Evolutionary conservation across 768 basidiomycete genomes (phyloP), one percentile per base, ranked within the genome.

Genomic region (Lactarius psammicola): DNA sequence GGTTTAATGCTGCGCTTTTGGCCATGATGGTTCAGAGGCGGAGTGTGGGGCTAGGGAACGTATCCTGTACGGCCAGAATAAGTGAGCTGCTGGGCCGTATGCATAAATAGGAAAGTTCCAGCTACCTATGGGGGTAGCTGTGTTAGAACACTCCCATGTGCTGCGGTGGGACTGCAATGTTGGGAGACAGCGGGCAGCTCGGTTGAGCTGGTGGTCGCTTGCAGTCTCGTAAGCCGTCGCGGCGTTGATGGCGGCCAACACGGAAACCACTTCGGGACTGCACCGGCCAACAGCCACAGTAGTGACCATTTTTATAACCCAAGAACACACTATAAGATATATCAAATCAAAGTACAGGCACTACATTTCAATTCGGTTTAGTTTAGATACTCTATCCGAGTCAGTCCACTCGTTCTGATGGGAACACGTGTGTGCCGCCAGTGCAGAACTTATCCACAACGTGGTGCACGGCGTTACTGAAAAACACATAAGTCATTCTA

Each of bases 1-100:
- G 90, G 76, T 92, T 92, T 71, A 92, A 79, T 66, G 88, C 82
- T 72, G 84, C 87, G 72, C 86, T 89, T 82, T 85, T 86, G 68
- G 88, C 86, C 87, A 91, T 89, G 60, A 62, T 64, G 60, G 62
- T 63, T 60, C 60, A 60, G 62, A 65, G 63, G 56, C 55, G 34
- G 66, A 59, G 57, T 30, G 57, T 67, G 31, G 31, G 61, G 62
- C 26, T 59, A 44, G 53, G 38, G 66, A 63, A 67, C 56, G 66
- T 62, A 42, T 67, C 62, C 66, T 67, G 61, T 54, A 33, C 42
- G 51, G 53, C 56, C 26, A 63, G 66, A 59, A 59, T 34, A 53
- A 59, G 62, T 67, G 53, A 67, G 66, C 57, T 11, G 40, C 46
- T 38, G 44, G 55, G 49, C 17, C 11, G 49, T 60, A 42, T 63